phyloP scores from a whole-genome alignment of 208 protist species.

The Acanthamoeba sp. region DNA sequence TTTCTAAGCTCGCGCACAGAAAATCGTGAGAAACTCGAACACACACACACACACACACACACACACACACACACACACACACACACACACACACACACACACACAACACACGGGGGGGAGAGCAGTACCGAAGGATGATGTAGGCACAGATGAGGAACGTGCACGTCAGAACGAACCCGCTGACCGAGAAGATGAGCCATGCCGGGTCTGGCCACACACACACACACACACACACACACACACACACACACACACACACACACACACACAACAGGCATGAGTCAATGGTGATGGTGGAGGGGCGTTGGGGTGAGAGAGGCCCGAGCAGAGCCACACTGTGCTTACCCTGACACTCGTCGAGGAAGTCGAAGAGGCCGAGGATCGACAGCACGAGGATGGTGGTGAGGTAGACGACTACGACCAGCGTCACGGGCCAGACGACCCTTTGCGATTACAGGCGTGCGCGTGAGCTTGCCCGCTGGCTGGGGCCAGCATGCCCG shows the following conservation, averaged over 20 bases:
- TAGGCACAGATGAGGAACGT: constrained; percentile 40
- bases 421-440: constrained; percentile 1
- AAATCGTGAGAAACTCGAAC: too few relatives aligned
- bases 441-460: neutral
- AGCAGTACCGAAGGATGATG: constrained; percentile 19
- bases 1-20: too few relatives aligned
- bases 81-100: too few relatives aligned
- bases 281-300: neutral
- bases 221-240: neutral
- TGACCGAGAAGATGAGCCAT: constrained; percentile 59
- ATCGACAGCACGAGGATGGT: constrained; percentile 21
- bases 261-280: neutral
- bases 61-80: too few relatives aligned
- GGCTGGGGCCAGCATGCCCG: too few relatives aligned
- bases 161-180: constrained; percentile 63
- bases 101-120: too few relatives aligned
- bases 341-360: constrained; percentile 65
- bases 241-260: neutral
- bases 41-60: too few relatives aligned
- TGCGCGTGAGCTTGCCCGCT: too few relatives aligned
- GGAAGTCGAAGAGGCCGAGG: neutral
- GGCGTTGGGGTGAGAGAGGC: neutral
- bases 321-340: neutral
- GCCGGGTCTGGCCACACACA: neutral
- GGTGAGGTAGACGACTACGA: constrained; percentile 30